These are phyloP conservation scores for Dothideomycetes sp. DNA, from an alignment of 2,329 filamentous ascomycete species.

Conservation along the genomic window DNA sequence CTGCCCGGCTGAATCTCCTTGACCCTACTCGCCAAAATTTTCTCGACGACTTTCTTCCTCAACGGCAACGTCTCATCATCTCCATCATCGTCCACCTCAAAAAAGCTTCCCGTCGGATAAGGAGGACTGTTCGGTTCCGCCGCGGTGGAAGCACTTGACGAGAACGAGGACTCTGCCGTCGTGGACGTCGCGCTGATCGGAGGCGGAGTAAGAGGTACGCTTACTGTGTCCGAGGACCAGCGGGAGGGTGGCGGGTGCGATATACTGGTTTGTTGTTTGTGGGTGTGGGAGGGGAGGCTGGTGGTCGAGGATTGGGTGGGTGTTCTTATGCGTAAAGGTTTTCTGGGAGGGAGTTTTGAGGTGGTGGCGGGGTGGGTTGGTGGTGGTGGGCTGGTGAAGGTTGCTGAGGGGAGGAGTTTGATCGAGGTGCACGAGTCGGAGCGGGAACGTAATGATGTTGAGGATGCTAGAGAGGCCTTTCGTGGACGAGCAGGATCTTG, in stretches of 20 bases:
- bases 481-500: background rate
- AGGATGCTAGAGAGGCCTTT: background rate
- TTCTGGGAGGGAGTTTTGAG: conserved; percentile 1
- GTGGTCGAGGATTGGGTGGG: conserved; percentile 2
- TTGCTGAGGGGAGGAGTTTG: conserved; percentile 5
- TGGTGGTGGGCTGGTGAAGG: background rate
- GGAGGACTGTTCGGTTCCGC: background rate
- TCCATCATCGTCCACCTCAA: conserved; percentile 11
- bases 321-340: background rate
- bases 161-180: background rate
- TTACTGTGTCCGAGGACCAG: conserved; percentile 9
- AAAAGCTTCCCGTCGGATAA: conserved; percentile 9
- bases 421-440: conserved; percentile 11
- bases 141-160: background rate
- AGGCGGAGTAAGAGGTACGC: background rate
- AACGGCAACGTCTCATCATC: background rate
- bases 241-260: conserved; percentile 4
- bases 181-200: background rate
- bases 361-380: background rate
- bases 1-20: too few species aligned
- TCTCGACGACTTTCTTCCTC: conserved; percentile 5
- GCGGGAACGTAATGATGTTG: conserved; percentile 8
- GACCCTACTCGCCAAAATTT: too few species aligned
- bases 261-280: background rate
- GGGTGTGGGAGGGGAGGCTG: conserved; percentile 4